Percentiles rank a stretch among this genome's conserved stretches.
These are phyloP conservation scores for Xylaria palmicola DNA, from an alignment of 495 filamentous ascomycete species.

Conservation along the genomic window DNA sequence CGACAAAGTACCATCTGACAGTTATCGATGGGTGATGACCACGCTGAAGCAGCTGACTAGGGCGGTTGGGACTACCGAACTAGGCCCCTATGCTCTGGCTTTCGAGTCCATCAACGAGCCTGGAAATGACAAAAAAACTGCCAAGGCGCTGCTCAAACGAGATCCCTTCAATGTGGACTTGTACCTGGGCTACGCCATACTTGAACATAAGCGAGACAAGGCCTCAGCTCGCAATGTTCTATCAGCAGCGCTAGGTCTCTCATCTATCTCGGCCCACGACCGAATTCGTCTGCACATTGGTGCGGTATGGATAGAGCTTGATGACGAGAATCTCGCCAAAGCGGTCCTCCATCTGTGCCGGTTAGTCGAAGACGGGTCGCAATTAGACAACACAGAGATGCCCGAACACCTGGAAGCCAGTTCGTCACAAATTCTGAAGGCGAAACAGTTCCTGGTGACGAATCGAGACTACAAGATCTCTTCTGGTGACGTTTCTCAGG, in stretches of 20 bases:
- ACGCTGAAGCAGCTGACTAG: slow-evolving; percentile 58
- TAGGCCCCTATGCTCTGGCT: slow-evolving; percentile 72
- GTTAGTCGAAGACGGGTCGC: not conserved
- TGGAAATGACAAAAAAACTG: slow-evolving; percentile 61
- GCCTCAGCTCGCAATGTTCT: slow-evolving; percentile 64
- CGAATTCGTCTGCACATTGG: slow-evolving; percentile 16
- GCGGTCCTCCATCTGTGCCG: slow-evolving; percentile 49
- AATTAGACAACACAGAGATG: slow-evolving; percentile 11
- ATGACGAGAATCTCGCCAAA: slow-evolving; percentile 41
- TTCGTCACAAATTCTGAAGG: slow-evolving; percentile 50
- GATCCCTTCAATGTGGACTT: slow-evolving; percentile 62
- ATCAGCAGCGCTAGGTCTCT: slow-evolving; percentile 39
- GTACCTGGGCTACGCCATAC: slow-evolving; percentile 76
- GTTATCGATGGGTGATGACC: slow-evolving; percentile 50
- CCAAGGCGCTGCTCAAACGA: slow-evolving; percentile 69
- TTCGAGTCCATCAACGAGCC: slow-evolving; percentile 61
- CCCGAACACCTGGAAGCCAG: slow-evolving; percentile 4
- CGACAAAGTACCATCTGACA: slow-evolving; percentile 15
- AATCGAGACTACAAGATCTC: slow-evolving; percentile 58
- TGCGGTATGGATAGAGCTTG: slow-evolving; percentile 65
- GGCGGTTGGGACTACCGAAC: slow-evolving; percentile 39
- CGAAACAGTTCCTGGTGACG: slow-evolving; percentile 55
- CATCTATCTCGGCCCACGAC: slow-evolving; percentile 14
- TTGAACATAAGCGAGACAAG: slow-evolving; percentile 61
- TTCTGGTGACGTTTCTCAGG: slow-evolving; percentile 39